phyloP scores from a whole-genome alignment of 345 rosid species.

The Brassica nigra region DNA sequence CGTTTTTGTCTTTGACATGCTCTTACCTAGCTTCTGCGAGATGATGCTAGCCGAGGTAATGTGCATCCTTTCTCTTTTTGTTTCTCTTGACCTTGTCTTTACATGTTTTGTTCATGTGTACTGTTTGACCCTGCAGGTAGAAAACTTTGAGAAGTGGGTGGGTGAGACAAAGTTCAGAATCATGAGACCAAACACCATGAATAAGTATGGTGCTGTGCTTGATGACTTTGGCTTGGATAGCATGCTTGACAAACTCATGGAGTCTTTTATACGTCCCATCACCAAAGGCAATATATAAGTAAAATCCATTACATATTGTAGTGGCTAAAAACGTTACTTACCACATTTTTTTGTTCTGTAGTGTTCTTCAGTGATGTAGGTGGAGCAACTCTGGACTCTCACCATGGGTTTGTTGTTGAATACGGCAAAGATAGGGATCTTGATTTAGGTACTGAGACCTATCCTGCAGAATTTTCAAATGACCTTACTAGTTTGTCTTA shows the following conservation, averaged over 20 bases:
- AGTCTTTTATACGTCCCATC: constrained; percentile 74
- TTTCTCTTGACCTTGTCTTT: neutral
- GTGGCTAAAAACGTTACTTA: constrained; percentile 6
- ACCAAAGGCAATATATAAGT: constrained; percentile 54
- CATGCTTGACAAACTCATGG: constrained; percentile 86
- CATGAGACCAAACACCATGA: constrained; percentile 99
- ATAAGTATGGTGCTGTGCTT: constrained; percentile 89
- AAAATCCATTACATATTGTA: neutral
- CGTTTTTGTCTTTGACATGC: constrained; percentile 75
- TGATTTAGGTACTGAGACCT: constrained; percentile 72
- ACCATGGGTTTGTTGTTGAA: constrained; percentile 98
- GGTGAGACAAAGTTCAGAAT: constrained; percentile 67
- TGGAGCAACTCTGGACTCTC: constrained; percentile 90
- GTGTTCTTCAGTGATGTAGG: constrained; percentile 95
- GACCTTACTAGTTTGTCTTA: neutral
- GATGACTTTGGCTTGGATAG: constrained; percentile 91
- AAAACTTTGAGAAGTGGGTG: constrained; percentile 85
- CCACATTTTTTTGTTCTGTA: constrained; percentile 39
- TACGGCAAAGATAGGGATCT: constrained; percentile 86
- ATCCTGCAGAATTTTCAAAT: neutral
- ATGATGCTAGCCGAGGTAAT: constrained; percentile 74
- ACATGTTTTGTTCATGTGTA: constrained; percentile 35
- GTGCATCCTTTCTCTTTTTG: neutral
- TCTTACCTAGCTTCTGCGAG: constrained; percentile 74
- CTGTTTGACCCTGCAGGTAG: constrained; percentile 67